Conservation (phyloP, 352 stramenopile species). For the Lagenidium giganteum region DNA sequence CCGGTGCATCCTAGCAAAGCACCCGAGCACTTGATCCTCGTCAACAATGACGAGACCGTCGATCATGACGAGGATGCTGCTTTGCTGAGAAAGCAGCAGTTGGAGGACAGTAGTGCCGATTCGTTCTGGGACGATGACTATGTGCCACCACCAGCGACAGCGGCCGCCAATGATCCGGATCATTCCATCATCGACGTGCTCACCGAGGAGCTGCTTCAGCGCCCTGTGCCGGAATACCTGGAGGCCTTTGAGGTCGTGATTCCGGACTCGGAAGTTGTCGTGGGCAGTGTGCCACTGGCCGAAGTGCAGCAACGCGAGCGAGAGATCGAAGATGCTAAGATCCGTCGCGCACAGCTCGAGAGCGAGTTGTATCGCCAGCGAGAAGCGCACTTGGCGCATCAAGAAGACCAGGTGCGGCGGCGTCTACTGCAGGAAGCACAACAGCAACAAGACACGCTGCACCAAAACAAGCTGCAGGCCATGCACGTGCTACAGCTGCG, state of each 20-base stretch:
- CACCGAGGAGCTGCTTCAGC: constrained; percentile 28
- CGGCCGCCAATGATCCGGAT: constrained; percentile 4
- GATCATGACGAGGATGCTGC: too few relatives aligned
- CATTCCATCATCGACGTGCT: constrained; percentile 53
- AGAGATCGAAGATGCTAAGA: constrained; percentile 47
- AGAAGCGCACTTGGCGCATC: constrained; percentile 34
- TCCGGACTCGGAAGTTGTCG: constrained; percentile 51
- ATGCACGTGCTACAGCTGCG: constrained; percentile 34
- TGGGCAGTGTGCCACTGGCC: constrained; percentile 52
- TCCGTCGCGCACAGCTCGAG: constrained; percentile 44
- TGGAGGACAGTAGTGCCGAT: too few relatives aligned
- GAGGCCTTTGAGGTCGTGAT: constrained; percentile 68
- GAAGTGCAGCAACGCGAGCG: constrained; percentile 54
- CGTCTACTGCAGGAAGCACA: constrained; percentile 35
- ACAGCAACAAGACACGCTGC: constrained; percentile 30
- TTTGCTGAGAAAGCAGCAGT: too few relatives aligned
- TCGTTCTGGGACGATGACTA: constrained; percentile 38
- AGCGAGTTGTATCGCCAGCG: constrained; percentile 40
- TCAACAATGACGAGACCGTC: too few relatives aligned
- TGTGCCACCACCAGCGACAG: background rate
- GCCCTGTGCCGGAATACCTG: constrained; percentile 48
- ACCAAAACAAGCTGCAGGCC: constrained; percentile 37
- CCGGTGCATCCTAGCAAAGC: too few relatives aligned
- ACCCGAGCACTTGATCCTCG: too few relatives aligned
- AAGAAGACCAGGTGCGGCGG: constrained; percentile 29